Base-by-base conservation (phyloP, 1,139 yeast species). In the Kluyveromyces sp. region DNA sequence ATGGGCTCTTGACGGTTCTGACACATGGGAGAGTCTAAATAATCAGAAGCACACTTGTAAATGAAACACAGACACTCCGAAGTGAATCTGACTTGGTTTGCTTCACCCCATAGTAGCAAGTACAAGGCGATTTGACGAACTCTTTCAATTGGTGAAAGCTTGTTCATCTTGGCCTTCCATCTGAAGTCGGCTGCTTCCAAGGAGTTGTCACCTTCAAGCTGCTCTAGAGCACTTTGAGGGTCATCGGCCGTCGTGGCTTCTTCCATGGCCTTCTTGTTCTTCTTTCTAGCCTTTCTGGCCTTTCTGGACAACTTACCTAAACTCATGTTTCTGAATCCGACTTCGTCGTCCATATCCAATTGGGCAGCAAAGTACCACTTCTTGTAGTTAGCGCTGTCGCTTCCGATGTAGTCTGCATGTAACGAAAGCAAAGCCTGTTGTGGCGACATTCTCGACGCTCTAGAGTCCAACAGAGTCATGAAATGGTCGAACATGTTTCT, bases 331-430 rank as follows among this genome's bases (percentile, higher is more conserved):
- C 83, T 74, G 70, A 80, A 80, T 1, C 89, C 92, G 49, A 84
- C 71, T 42, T 82, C 83, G 49, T 83, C 89, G 63, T 88, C 96
- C 54, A 86, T 70, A 64, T 86, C 94, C 49, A 87, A 67, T 66
- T 83, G 92, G 36, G 96, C 88, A 28, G 96, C 96, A 67, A 92
- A 87, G 65, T 86, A 92, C 98, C 98, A 92, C 63, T 85, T 89
- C 58, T 85, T 77, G 68, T 84, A 92, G 66, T 92, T 92, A 26
- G 97, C 83, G 50, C 87, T 78, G 51, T 83, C 84, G 43, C 97
- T 97, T 36, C 97, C 97, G 58, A 92, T 89, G 69, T 92, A 94
- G 65, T 94, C 98, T 36, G 97, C 94, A 63, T 94, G 99, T 54
- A 94, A 75, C 41, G 94, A 81, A 49, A 88, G 73, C 56, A 94